Conservation (phyloP, 768 basidiomycete species). For the Russula virescens region DNA sequence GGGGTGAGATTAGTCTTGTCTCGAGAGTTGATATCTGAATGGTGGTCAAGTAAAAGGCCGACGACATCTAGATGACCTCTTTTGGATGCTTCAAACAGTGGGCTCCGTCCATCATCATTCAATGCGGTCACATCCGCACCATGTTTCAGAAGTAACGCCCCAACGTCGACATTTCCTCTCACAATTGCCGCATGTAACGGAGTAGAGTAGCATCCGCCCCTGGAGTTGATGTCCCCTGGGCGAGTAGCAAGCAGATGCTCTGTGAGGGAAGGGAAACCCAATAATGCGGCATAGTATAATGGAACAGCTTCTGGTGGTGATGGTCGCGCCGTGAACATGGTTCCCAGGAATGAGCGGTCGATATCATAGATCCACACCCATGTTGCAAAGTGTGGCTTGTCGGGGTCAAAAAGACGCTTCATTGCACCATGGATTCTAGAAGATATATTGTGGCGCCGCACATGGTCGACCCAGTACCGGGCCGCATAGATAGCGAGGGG, state of each 20-base stretch:
- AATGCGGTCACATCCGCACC: not conserved
- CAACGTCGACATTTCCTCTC: not conserved
- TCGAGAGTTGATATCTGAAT: not conserved
- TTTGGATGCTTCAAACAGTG: not conserved
- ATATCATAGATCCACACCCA: slow-evolving; percentile 2
- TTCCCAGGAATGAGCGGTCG: not conserved
- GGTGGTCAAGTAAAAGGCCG: not conserved
- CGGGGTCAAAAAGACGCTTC: not conserved
- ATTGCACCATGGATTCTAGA: not conserved
- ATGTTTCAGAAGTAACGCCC: not conserved
- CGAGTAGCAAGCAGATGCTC: not conserved
- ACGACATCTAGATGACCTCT: not conserved
- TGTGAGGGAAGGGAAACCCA: not conserved
- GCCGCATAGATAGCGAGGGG: not conserved
- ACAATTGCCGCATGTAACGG: not conserved
- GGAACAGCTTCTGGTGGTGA: not conserved
- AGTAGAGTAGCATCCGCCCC: not conserved
- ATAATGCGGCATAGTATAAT: not conserved
- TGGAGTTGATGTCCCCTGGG: not conserved
- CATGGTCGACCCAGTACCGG: not conserved
- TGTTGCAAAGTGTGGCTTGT: not conserved
- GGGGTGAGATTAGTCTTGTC: accelerated
- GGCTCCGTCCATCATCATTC: not conserved
- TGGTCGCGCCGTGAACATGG: not conserved
- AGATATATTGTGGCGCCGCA: not conserved